phyloP scores from a whole-genome alignment of 2,329 filamentous ascomycete genomes.

The Trichoderma citrinoviride region DNA sequence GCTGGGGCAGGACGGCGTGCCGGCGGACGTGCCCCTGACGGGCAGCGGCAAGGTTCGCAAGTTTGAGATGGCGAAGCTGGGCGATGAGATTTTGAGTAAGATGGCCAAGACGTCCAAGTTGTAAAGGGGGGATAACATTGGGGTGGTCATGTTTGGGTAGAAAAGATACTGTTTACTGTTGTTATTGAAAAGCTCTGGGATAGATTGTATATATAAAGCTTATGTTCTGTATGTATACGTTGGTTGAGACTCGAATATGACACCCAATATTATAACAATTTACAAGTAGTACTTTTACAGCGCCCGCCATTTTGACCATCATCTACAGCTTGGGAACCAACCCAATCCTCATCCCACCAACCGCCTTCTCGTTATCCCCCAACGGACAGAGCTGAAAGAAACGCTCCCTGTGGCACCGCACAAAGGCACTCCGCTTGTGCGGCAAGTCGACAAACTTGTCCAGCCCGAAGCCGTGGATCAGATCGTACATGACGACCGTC shows the following conservation, averaged over 20 bases:
- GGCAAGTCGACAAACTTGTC: constrained; percentile 71
- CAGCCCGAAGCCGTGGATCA: constrained; percentile 69
- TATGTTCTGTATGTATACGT: not conserved
- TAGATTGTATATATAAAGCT: too few species aligned
- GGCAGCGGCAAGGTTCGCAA: constrained; percentile 71
- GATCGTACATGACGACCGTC: constrained; percentile 70
- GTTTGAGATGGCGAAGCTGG: constrained; percentile 58
- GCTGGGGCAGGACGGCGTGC: constrained; percentile 61
- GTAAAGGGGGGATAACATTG: constrained; percentile 32
- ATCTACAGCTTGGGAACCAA: constrained; percentile 52
- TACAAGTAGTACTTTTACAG: too few species aligned
- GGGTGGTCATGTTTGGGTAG: not conserved
- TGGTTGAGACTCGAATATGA: not conserved
- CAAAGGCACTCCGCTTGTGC: constrained; percentile 67
- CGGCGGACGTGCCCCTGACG: constrained; percentile 59
- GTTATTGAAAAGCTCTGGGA: too few species aligned
- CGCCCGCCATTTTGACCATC: too few species aligned
- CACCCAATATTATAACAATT: too few species aligned
- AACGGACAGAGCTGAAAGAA: constrained; percentile 68
- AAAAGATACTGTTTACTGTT: too few species aligned
- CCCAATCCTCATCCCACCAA: constrained; percentile 53
- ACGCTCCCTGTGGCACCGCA: constrained; percentile 62
- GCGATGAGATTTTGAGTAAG: constrained; percentile 53
- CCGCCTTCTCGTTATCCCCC: constrained; percentile 53
- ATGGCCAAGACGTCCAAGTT: constrained; percentile 46